Evolutionary conservation across 352 stramenopile genomes (phyloP).

Genomic region (Globisporangium canariense): DNA sequence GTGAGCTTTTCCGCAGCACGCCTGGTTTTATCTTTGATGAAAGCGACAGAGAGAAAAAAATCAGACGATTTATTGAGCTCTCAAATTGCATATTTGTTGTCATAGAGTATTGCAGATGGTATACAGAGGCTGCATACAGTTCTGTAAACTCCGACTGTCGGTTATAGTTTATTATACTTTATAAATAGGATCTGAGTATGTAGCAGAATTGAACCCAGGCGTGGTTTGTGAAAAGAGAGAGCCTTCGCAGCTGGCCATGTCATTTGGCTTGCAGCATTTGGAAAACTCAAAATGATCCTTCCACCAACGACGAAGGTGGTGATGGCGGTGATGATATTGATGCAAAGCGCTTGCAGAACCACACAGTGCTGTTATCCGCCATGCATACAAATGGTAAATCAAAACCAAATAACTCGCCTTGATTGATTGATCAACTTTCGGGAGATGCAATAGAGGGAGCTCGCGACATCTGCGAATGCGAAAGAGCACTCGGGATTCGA

Average conservation of each 20-base stretch:
- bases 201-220: not conserved
- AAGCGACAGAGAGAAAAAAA: constrained; percentile 2
- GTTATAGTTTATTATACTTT: not conserved
- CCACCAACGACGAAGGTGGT: not conserved
- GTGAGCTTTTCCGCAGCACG: not conserved
- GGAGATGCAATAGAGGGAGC: too few relatives aligned
- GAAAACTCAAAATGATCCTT: not conserved
- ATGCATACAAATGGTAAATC: not conserved
- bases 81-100: not conserved
- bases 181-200: not conserved
- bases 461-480: not conserved
- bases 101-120: not conserved
- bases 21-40: not conserved
- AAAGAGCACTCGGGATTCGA: not conserved
- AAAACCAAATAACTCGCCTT: too few relatives aligned
- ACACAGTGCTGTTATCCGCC: not conserved
- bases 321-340: too few relatives aligned
- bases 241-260: not conserved
- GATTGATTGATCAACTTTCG: too few relatives aligned
- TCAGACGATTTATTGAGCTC: constrained; percentile 1
- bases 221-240: not conserved
- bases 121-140: not conserved
- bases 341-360: not conserved
- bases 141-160: too few relatives aligned
- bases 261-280: not conserved